Evolutionary conservation across 2,329 filamentous ascomycete species (phyloP).

Genomic region (Cladophialophora chaetospira): DNA sequence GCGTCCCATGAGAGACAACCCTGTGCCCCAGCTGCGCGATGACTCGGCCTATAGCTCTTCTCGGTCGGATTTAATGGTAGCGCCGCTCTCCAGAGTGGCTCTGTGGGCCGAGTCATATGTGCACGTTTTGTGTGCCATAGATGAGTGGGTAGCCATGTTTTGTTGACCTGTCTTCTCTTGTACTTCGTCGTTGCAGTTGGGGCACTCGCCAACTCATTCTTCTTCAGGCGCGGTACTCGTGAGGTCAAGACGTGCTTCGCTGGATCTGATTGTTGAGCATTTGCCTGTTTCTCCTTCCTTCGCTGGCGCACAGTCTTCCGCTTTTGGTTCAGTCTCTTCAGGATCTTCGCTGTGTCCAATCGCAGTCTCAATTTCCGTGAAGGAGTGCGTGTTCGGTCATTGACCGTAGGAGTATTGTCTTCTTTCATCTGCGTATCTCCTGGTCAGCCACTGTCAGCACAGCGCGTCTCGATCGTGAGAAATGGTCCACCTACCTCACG

Average conservation of each 20-base stretch:
- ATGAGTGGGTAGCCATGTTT: constrained; percentile 94
- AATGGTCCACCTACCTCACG: constrained; percentile 53
- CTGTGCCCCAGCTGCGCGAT: constrained; percentile 72
- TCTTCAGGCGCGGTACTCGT: constrained; percentile 66
- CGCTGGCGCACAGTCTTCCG: constrained; percentile 52
- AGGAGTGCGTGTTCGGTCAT: constrained; percentile 53
- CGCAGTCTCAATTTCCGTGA: constrained; percentile 55
- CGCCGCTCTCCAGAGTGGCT: constrained; percentile 87
- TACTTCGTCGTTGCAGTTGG: constrained; percentile 68
- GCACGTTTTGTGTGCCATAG: constrained; percentile 91
- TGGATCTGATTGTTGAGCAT: constrained; percentile 33
- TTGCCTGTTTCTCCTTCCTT: constrained; percentile 39
- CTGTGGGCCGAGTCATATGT: constrained; percentile 76
- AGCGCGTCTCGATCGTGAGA: constrained; percentile 3
- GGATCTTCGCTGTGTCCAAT: constrained; percentile 72
- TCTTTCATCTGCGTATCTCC: constrained; percentile 67
- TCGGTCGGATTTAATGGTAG: constrained; percentile 82
- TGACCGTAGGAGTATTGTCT: constrained; percentile 85
- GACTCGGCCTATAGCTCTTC: constrained; percentile 85
- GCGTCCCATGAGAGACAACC: constrained; percentile 88
- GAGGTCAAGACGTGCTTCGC: constrained; percentile 31
- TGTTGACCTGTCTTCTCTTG: constrained; percentile 79
- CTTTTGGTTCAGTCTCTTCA: constrained; percentile 61
- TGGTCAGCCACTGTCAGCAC: constrained; percentile 30
- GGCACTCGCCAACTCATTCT: constrained; percentile 68